These are phyloP conservation scores for Heracleum sosnowskyi DNA, from an alignment of 129 eudicot genomes.

Conservation along the genomic window DNA sequence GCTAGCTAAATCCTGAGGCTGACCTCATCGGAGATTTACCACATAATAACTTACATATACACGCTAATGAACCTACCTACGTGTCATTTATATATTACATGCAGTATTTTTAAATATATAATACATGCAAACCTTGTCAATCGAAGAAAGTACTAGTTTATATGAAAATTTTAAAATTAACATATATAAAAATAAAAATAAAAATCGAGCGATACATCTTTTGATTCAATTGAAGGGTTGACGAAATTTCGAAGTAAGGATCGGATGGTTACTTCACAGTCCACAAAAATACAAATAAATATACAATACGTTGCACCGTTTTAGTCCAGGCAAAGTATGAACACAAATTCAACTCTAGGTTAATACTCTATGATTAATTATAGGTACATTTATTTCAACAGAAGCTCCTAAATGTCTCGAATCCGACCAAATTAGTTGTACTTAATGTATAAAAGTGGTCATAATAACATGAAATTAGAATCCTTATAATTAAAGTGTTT, in stretches of 20 bases:
- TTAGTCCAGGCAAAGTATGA: not conserved
- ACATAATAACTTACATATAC: not conserved
- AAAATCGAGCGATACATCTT: not conserved
- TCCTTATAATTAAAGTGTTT: no score
- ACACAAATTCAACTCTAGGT: not conserved
- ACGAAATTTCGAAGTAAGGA: not conserved
- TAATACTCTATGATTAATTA: not conserved
- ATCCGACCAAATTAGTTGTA: not conserved
- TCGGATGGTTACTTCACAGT: no score
- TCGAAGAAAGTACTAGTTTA: not conserved
- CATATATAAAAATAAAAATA: no score
- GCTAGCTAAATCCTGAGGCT: not conserved
- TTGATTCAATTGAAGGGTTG: not conserved
- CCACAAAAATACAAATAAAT: no score
- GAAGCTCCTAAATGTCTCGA: not conserved
- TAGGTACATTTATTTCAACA: not conserved
- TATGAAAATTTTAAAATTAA: no score
- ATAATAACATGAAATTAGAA: not conserved
- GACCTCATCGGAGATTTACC: constrained; percentile 2
- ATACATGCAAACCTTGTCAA: not conserved
- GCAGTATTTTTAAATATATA: not conserved
- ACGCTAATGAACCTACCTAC: not conserved
- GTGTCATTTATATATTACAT: not conserved
- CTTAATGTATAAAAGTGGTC: not conserved
- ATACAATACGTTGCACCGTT: not conserved